These are phyloP conservation scores for Yamadazyma trypodendri DNA, from an alignment of 1,139 yeast species.

Conservation along the genomic window DNA sequence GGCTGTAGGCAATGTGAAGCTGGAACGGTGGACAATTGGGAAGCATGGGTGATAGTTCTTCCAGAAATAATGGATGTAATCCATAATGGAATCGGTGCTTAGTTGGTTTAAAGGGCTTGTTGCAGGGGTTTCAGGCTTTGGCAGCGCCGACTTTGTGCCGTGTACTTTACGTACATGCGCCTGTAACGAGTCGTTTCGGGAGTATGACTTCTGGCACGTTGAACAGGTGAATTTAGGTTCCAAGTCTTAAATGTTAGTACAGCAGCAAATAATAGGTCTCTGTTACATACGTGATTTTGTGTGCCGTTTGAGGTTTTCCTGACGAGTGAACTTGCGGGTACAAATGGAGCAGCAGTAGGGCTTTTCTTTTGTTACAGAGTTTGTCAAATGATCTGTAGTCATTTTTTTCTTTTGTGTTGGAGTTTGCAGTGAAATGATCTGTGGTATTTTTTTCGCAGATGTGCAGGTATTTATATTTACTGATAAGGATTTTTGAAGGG, in stretches of 20 bases:
- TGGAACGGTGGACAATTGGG: background rate
- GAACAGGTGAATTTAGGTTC: constrained; percentile 1
- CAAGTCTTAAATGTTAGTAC: background rate
- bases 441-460: background rate
- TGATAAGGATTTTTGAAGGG: no score
- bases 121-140: background rate
- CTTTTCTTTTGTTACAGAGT: background rate
- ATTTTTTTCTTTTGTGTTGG: no score
- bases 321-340: background rate
- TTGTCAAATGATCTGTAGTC: no score
- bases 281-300: constrained; percentile 1
- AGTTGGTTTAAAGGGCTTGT: constrained; percentile 1
- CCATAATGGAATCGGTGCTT: background rate
- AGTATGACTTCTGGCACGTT: constrained; percentile 1
- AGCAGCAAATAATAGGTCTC: background rate
- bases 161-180: background rate
- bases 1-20: background rate
- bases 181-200: constrained; percentile 2
- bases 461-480: no score
- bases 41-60: constrained; percentile 2
- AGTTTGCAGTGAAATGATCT: background rate
- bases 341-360: constrained; percentile 1
- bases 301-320: constrained; percentile 3
- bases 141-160: no score
- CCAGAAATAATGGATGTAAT: background rate